Evolutionary conservation across 345 rosid genomes (phyloP), one percentile per base, ranked within the genome.

Genomic region (Salix caprea): DNA sequence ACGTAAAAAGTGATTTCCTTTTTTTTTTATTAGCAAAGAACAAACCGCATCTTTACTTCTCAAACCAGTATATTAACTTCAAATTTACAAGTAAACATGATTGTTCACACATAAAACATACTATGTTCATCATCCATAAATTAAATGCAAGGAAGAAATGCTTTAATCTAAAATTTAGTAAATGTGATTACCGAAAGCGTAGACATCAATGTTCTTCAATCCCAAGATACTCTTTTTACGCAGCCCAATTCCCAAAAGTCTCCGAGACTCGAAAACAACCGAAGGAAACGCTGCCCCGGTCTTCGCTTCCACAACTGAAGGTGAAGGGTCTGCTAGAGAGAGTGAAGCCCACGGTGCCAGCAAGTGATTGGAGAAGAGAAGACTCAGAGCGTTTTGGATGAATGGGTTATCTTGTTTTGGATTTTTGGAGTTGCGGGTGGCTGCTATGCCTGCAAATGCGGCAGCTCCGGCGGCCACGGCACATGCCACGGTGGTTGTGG

Each of bases 131-230:
- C n/a, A 42, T 42, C 37, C 69, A 48, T 40, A 54, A 54, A 18
- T 54, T 54, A 54, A 54, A 54, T 54, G 60, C n/a, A 19, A 54
- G 60, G 8, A 21, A 54, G 21, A 7, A 21, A 54, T 21, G 8
- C 24, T 54, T 54, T 19, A 7, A 42, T 19, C 23, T 54, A 6
- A 54, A 54, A 6, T 7, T 54, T 23, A 54, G 60, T 6, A 21
- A 11, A 23, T 13, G 34, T 1, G 23, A 34, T 37, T 90, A 94
- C 96, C 97, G 73, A 89, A 92, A 44, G 97, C 93, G 74, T 90
- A 94, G 79, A 89, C 89, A 78, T 94, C 92, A 74, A 92, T 90
- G 90, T 88, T 90, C 92, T 92, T 92, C 85, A 94, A 80, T 5
- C 97, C 97, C 65, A 92, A 65, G 26, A 94, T 16, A 66, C 87